Conservation (phyloP, 495 filamentous ascomycete genomes). For the Aspergillus nidulans region DNA sequence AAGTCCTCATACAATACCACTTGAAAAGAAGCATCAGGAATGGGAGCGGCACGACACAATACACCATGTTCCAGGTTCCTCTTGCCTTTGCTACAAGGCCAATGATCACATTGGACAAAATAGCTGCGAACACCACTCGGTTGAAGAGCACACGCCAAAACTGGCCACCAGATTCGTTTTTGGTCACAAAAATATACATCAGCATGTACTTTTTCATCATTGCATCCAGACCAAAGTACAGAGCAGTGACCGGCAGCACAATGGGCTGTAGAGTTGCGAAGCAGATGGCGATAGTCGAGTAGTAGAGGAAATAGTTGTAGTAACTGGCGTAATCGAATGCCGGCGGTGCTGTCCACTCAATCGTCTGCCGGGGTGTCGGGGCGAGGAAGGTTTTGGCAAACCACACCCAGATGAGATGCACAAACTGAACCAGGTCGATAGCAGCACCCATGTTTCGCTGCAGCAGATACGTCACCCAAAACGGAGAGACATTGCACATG, state of each 20-base stretch:
- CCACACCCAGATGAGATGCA: slow-evolving; percentile 74
- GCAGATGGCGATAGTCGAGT: slow-evolving; percentile 81
- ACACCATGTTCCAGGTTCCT: slow-evolving; percentile 54
- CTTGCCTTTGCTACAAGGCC: slow-evolving; percentile 66
- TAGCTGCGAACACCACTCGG: slow-evolving; percentile 76
- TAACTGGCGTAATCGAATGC: slow-evolving; percentile 93
- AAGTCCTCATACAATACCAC: slow-evolving; percentile 69
- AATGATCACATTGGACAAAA: slow-evolving; percentile 74
- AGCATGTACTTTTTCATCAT: slow-evolving; percentile 93
- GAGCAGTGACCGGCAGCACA: slow-evolving; percentile 79
- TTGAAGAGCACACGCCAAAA: slow-evolving; percentile 93
- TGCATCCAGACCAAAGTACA: slow-evolving; percentile 86
- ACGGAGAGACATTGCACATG: slow-evolving; percentile 74
- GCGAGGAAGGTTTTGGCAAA: slow-evolving; percentile 76
- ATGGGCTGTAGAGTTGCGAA: slow-evolving; percentile 86
- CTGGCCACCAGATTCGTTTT: slow-evolving; percentile 90
- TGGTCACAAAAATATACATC: slow-evolving; percentile 92
- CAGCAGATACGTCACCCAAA: slow-evolving; percentile 90
- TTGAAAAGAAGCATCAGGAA: slow-evolving; percentile 84
- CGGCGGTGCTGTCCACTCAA: slow-evolving; percentile 89
- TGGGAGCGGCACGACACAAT: slow-evolving; percentile 68
- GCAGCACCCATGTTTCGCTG: slow-evolving; percentile 91
- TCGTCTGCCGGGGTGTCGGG: slow-evolving; percentile 88
- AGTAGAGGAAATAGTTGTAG: slow-evolving; percentile 94
- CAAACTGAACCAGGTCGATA: slow-evolving; percentile 80